Conservation (phyloP, 352 stramenopile genomes). For the Phytopythium kandeliae region DNA sequence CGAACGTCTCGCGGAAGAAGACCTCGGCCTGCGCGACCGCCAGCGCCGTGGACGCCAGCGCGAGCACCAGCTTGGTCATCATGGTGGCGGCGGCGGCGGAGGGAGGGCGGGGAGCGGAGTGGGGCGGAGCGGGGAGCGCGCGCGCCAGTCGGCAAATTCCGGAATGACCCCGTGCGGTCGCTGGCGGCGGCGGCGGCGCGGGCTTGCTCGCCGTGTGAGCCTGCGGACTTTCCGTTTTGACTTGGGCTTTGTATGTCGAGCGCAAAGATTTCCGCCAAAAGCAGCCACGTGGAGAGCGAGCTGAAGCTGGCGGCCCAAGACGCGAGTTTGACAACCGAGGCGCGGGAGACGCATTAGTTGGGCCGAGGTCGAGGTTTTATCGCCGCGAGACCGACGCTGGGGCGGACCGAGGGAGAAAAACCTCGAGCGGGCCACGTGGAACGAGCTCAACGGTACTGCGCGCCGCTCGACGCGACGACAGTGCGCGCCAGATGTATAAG, state of each 20-base stretch:
- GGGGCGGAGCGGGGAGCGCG: neutral
- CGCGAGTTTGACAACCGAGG: slow-evolving; percentile 9
- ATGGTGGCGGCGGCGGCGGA: slow-evolving; percentile 14
- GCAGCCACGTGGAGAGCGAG: slow-evolving; percentile 7
- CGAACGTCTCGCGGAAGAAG: slow-evolving; percentile 94
- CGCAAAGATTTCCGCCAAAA: slow-evolving; percentile 4
- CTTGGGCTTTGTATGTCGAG: slow-evolving; percentile 1
- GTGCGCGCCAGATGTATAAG: slow-evolving; percentile 4
- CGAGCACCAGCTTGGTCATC: slow-evolving; percentile 64
- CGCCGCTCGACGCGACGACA: neutral
- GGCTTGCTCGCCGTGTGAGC: too few relatives aligned
- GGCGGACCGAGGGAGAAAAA: too few relatives aligned
- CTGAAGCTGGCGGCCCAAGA: too few relatives aligned
- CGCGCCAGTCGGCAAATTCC: slow-evolving; percentile 4
- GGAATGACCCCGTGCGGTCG: neutral
- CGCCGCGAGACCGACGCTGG: too few relatives aligned
- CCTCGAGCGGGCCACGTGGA: slow-evolving; percentile 7
- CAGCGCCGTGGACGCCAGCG: slow-evolving; percentile 38
- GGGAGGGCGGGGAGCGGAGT: neutral
- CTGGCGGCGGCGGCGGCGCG: neutral
- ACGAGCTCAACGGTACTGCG: slow-evolving; percentile 2
- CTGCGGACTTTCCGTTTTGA: neutral
- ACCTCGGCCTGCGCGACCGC: slow-evolving; percentile 66
- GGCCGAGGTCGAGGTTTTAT: too few relatives aligned
- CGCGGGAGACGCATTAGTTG: too few relatives aligned